Percentiles rank a stretch among this genome's conserved stretches.
Conservation (phyloP, 805 yeast genomes). For the baker's yeast (Saccharomyces cerevisiae) region DNA sequence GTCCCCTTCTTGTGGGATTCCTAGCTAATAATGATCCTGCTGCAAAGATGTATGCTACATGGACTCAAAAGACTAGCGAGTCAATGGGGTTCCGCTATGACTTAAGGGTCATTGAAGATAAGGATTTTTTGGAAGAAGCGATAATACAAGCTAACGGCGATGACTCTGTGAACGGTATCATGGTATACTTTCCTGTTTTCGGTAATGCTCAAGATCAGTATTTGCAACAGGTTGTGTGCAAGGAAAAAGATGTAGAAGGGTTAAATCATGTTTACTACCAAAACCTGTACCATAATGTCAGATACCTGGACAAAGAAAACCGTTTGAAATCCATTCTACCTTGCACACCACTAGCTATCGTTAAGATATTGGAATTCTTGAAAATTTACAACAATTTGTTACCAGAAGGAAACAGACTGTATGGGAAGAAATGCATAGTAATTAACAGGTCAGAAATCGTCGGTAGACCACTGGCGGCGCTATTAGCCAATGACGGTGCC, state of each 20-base stretch:
- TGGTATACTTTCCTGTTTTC: constrained; percentile 96
- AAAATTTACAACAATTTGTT: constrained; percentile 77
- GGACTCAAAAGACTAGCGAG: constrained; percentile 89
- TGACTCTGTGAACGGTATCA: constrained; percentile 74
- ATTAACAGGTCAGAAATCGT: constrained; percentile 95
- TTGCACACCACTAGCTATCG: constrained; percentile 92
- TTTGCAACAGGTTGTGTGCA: constrained; percentile 84
- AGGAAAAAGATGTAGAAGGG: constrained; percentile 94
- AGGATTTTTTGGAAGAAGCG: constrained; percentile 78
- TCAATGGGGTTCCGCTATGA: constrained; percentile 82
- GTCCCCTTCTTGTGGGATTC: constrained; percentile 82
- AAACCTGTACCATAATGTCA: constrained; percentile 87
- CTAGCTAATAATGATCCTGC: constrained; percentile 93
- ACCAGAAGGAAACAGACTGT: constrained; percentile 83
- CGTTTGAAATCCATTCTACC: constrained; percentile 81
- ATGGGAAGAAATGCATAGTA: constrained; percentile 85
- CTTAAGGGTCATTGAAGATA: constrained; percentile 55
- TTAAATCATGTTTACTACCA: constrained; percentile 83
- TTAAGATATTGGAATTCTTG: constrained; percentile 82
- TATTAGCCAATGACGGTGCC: constrained; percentile 96
- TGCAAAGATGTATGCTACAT: constrained; percentile 86
- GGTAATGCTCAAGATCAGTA: constrained; percentile 94
- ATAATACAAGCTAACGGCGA: constrained; percentile 78
- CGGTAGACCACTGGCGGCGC: constrained; percentile 93
- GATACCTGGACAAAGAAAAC: constrained; percentile 68